Evolutionary conservation across 345 rosid species (phyloP).

Genomic region (Brassica juncea): DNA sequence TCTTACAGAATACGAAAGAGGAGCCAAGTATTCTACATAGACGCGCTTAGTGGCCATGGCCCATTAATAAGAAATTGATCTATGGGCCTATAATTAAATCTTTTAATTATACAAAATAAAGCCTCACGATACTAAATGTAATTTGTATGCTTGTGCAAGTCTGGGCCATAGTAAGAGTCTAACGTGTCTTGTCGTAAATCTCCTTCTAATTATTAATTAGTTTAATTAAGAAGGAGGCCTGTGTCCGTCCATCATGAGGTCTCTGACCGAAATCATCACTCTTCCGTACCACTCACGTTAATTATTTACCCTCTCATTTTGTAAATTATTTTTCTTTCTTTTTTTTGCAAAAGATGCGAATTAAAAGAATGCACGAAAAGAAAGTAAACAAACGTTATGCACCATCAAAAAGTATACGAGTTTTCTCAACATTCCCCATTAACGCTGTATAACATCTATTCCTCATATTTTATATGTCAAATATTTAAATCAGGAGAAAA

Average conservation of each 20-base stretch:
- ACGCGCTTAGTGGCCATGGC: not conserved
- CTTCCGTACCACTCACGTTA: constrained; percentile 38
- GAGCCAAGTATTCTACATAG: not conserved
- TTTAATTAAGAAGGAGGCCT: constrained; percentile 20
- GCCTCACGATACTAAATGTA: not conserved
- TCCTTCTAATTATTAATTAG: not conserved
- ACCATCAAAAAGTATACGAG: not conserved
- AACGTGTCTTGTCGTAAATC: constrained; percentile 5
- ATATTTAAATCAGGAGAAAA: not conserved
- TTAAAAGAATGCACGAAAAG: not conserved
- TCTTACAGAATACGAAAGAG: not conserved
- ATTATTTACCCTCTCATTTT: not conserved
- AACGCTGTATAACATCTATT: no score
- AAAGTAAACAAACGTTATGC: not conserved
- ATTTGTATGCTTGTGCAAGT: not conserved
- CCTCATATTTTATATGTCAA: no score
- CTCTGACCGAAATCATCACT: constrained; percentile 39
- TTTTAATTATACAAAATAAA: not conserved
- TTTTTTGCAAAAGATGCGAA: not conserved
- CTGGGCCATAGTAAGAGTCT: constrained; percentile 14
- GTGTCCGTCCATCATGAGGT: constrained; percentile 37
- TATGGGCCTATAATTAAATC: not conserved
- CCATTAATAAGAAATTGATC: not conserved
- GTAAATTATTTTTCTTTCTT: no score
- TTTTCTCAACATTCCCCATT: not conserved